phyloP scores from a whole-genome alignment of 495 filamentous ascomycete genomes.

The Hypoxylon lenormandii region DNA sequence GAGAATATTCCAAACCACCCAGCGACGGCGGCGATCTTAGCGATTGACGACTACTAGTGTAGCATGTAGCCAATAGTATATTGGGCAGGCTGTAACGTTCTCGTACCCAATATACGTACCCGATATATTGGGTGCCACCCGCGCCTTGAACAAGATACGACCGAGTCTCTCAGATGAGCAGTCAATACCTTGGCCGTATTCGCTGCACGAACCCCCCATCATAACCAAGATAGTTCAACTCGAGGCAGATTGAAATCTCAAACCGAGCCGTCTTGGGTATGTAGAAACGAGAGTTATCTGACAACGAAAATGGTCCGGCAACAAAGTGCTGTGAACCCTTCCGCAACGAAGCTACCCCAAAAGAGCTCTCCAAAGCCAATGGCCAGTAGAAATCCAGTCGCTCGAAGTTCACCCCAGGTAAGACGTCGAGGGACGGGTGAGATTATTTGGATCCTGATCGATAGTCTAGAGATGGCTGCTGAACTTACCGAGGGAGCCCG shows the following conservation, averaged over 20 bases:
- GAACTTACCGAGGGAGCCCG: slow-evolving; percentile 39
- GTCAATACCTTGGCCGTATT: slow-evolving; percentile 18
- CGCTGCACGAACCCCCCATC: slow-evolving; percentile 7
- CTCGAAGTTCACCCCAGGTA: slow-evolving; percentile 21
- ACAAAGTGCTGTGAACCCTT: slow-evolving; percentile 13
- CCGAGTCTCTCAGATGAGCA: slow-evolving; percentile 16
- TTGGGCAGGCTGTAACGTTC: slow-evolving; percentile 1
- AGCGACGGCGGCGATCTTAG: slow-evolving; percentile 19
- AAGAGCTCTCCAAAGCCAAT: slow-evolving; percentile 20
- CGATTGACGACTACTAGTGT: slow-evolving; percentile 11
- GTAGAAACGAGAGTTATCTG: slow-evolving; percentile 8
- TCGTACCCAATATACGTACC: slow-evolving; percentile 27
- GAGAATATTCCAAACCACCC: slow-evolving; percentile 31
- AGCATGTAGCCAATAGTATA: slow-evolving; percentile 18
- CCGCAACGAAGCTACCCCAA: slow-evolving; percentile 8
- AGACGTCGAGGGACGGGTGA: slow-evolving; percentile 10
- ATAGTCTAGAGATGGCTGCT: slow-evolving; percentile 24
- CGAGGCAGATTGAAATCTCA: background rate
- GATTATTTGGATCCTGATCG: slow-evolving; percentile 38
- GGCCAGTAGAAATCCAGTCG: slow-evolving; percentile 35
- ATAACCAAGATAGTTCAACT: slow-evolving; percentile 11
- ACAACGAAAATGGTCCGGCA: slow-evolving; percentile 35
- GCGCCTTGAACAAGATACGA: background rate
- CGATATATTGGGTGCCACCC: slow-evolving; percentile 16
- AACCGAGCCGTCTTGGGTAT: slow-evolving; percentile 13